These are phyloP conservation scores for Pseudogymnoascus sp. DNA, from an alignment of 2,329 filamentous ascomycete genomes.

Conservation along the genomic window DNA sequence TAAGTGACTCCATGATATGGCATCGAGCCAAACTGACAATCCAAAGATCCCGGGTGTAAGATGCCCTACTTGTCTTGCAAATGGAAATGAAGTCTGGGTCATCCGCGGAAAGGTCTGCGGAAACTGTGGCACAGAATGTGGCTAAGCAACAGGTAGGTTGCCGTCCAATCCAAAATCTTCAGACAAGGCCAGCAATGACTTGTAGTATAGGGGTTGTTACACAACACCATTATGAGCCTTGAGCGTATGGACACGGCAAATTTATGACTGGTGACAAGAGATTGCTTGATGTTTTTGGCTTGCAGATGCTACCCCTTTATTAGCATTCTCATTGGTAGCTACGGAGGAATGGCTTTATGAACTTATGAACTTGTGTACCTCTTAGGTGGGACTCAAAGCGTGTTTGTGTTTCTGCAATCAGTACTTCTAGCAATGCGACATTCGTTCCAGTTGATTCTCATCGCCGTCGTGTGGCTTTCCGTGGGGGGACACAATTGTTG, in stretches of 20 bases:
- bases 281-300: background rate
- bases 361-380: background rate
- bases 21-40: background rate
- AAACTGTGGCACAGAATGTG: conserved; percentile 40
- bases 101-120: conserved; percentile 44
- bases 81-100: conserved; percentile 47
- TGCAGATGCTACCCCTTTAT: background rate
- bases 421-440: background rate
- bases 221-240: background rate
- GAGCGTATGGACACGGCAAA: background rate
- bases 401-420: background rate
- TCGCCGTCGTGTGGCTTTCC: background rate
- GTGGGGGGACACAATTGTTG: background rate
- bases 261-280: background rate
- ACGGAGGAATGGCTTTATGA: background rate
- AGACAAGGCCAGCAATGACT: background rate
- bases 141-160: conserved; percentile 16
- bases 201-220: background rate
- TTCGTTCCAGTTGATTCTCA: background rate
- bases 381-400: background rate
- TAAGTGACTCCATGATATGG: background rate
- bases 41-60: conserved; percentile 39
- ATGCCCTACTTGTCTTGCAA: conserved; percentile 42
- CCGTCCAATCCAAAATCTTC: background rate
- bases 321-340: background rate